Evolutionary conservation across 139 green algal species (phyloP), one percentile per base, ranked within the genome.

Genomic region (Spirogloea muscicola): DNA sequence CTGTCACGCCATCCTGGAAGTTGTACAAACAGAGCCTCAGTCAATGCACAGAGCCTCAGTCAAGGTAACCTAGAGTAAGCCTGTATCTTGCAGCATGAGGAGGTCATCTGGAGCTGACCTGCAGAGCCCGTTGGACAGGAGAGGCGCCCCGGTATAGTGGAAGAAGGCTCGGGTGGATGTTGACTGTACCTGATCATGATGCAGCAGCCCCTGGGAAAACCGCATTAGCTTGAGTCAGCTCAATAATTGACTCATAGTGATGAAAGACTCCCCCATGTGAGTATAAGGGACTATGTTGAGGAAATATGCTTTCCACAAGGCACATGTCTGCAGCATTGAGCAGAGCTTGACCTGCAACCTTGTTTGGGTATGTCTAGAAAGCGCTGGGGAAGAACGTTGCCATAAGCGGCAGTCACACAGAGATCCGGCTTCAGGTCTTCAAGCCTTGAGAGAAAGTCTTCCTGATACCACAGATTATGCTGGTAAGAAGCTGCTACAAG

Each of bases 131-230:
- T 71, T 96, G 93, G 58, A 98, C 94, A 3, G 94, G 94, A n/a
- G 94, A 94, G 0, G 94, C 94, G 1, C 94, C 94, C 5, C 94
- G 86, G 70, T 93, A 99, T 38, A 79, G 70, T 0, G 94, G 94
- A 71, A 98, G 88, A 43, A 97, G 85, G 68, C 82, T 91, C 25
- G 94, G 94, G 84, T 98, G 94, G 63, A 99, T 92, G 87, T 99
- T 99, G 48, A 99, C 87, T 0, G 91, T 97, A 44, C 94, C 79
- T 72, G 63, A 34, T 44, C 29, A 64, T 10, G 10, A 9, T 10
- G 10, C 29, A 64, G 9, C 29, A 40, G 36, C 10, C 10, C 10
- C 10, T 21, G 36, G 55, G 39, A 16, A 13, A 40, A 27, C 10
- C 29, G 55, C 10, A 40, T 49, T 10, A 40, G 55, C 10, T 38